phyloP scores from a whole-genome alignment of 169 alveolate genomes.

The Cyclospora cayetanensis region DNA sequence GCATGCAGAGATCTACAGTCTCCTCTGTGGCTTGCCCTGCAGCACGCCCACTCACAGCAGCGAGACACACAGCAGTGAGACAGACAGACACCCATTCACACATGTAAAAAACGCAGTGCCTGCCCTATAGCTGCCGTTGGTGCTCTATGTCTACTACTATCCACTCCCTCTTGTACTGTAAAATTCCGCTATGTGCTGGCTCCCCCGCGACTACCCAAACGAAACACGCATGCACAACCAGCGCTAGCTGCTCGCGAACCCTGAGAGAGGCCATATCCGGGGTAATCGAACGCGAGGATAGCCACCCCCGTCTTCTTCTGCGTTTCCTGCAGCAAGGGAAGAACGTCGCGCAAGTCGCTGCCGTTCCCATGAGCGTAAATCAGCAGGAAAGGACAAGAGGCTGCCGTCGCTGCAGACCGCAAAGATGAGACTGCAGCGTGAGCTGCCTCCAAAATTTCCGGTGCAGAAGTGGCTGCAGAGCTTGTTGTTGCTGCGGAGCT shows the following conservation, averaged over 20 bases:
- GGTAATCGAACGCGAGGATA: conserved; percentile 77
- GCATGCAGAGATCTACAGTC: conserved; percentile 76
- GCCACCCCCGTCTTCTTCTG: conserved; percentile 69
- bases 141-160: not conserved
- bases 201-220: not conserved
- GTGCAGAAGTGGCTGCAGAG: not conserved
- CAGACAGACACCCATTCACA: too few species aligned
- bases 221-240: not conserved
- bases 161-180: not conserved
- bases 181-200: not conserved
- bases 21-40: conserved; percentile 78
- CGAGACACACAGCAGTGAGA: not conserved
- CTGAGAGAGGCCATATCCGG: conserved; percentile 63
- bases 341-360: conserved; percentile 75
- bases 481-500: not conserved
- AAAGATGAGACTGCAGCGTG: not conserved
- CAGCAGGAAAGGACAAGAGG: conserved; percentile 51
- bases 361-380: conserved; percentile 82
- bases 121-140: not conserved
- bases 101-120: not conserved
- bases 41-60: conserved; percentile 70
- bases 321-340: conserved; percentile 61
- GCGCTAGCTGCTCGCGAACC: not conserved
- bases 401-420: not conserved
- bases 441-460: not conserved